Evolutionary conservation across 2,329 filamentous ascomycete species (phyloP).

Genomic region (Hypomyces rosellus): DNA sequence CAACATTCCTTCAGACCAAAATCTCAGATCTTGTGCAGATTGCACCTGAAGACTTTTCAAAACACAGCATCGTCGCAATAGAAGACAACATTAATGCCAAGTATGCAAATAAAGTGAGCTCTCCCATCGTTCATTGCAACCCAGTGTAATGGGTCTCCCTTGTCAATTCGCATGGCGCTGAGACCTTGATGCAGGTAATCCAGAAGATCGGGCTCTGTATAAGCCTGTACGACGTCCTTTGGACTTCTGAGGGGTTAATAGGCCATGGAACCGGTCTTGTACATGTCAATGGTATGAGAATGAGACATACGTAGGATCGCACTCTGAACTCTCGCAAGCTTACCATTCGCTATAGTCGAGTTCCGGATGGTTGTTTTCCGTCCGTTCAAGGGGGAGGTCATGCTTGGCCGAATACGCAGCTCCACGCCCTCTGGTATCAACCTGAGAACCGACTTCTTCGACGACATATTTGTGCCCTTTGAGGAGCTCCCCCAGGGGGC

Average conservation of each 20-base stretch:
- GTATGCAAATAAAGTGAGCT: slow-evolving; percentile 80
- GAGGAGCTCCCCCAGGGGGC: slow-evolving; percentile 69
- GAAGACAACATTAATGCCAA: slow-evolving; percentile 97
- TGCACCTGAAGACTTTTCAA: slow-evolving; percentile 78
- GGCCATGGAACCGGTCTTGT: slow-evolving; percentile 87
- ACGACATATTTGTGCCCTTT: slow-evolving; percentile 77
- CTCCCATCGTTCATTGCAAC: not conserved
- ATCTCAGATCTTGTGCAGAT: slow-evolving; percentile 94
- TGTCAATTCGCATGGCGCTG: not conserved
- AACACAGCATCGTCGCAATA: slow-evolving; percentile 74
- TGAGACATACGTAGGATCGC: not conserved
- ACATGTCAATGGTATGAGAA: slow-evolving; percentile 74
- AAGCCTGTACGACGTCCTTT: slow-evolving; percentile 84
- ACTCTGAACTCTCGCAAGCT: slow-evolving; percentile 6
- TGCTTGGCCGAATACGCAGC: slow-evolving; percentile 76
- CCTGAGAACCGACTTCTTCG: slow-evolving; percentile 85
- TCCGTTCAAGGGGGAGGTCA: slow-evolving; percentile 90
- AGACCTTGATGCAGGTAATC: slow-evolving; percentile 54
- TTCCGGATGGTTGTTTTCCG: slow-evolving; percentile 92
- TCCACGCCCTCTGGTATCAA: slow-evolving; percentile 67
- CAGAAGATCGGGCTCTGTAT: slow-evolving; percentile 93
- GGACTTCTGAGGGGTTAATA: slow-evolving; percentile 87
- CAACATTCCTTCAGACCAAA: slow-evolving; percentile 76
- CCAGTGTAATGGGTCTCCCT: not conserved
- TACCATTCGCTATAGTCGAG: slow-evolving; percentile 55